Conservation (phyloP, 805 yeast species). For the Blastobotrys chiropterorum region DNA sequence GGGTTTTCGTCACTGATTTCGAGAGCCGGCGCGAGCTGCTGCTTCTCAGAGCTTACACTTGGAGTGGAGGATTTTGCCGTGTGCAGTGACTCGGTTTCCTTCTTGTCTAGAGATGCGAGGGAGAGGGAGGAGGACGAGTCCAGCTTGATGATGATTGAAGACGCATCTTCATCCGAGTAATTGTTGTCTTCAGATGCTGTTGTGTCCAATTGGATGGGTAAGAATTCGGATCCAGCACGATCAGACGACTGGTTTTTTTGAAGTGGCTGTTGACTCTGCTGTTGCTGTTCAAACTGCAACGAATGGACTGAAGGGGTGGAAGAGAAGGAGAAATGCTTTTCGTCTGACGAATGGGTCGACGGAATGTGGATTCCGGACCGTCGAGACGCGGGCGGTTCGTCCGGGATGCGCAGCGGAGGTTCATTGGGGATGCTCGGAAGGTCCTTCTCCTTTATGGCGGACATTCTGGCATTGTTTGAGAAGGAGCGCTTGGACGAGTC, state of each 20-base stretch:
- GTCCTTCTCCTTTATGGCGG: not conserved
- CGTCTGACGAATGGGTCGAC: not conserved
- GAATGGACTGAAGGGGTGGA: not conserved
- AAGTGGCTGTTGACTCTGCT: not conserved
- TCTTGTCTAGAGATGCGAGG: not conserved
- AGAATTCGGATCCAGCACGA: not conserved
- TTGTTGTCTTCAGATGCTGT: not conserved
- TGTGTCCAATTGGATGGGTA: not conserved
- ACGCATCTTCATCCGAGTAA: not conserved
- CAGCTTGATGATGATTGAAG: not conserved
- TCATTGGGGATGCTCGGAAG: not conserved
- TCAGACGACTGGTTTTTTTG: not conserved
- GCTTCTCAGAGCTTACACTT: not conserved
- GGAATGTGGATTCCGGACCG: not conserved
- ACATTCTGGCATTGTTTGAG: not conserved
- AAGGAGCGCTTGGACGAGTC: not conserved
- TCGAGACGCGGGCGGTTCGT: not conserved
- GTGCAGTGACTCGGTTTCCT: not conserved
- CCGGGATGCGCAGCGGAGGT: not conserved
- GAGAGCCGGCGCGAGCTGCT: not conserved
- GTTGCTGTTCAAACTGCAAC: not conserved
- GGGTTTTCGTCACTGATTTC: not conserved
- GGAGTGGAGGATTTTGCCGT: not conserved
- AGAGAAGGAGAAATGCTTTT: not conserved
- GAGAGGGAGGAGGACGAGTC: constrained; percentile 1